A percentile compares a stretch with the other conserved stretches of the same genome.
Conservation (phyloP, 2,329 filamentous ascomycete genomes). For the Exophiala dermatitidis region DNA sequence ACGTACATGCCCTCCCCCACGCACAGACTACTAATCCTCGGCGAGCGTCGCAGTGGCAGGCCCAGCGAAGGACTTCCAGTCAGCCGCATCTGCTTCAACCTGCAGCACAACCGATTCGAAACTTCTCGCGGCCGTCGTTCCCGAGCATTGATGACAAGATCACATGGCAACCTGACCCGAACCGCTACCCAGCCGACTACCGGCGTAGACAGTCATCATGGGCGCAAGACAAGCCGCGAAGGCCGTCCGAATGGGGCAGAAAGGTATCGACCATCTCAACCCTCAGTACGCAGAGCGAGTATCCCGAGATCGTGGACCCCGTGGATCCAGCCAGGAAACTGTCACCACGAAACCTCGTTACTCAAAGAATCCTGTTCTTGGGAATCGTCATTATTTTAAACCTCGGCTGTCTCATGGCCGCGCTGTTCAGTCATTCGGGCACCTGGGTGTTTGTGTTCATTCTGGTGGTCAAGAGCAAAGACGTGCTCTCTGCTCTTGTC, state of each 20-base stretch:
- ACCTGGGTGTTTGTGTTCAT: constrained; percentile 7
- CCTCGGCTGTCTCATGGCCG: constrained; percentile 1
- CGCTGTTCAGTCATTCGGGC: not conserved
- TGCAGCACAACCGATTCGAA: not conserved
- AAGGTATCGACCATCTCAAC: not conserved
- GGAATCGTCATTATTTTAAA: not conserved
- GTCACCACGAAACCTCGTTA: not conserved
- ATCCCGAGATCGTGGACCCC: constrained; percentile 1
- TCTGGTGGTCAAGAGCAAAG: constrained; percentile 15
- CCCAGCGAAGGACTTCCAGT: not conserved
- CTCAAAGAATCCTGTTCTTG: not conserved
- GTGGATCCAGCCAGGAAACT: constrained; percentile 3
- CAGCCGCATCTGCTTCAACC: not conserved
- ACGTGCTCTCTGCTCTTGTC: constrained; percentile 7
- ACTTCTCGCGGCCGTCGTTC: not conserved
- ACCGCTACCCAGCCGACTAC: not conserved
- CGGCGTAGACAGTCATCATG: not conserved
- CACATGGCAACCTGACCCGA: constrained; percentile 1
- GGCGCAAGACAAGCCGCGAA: not conserved
- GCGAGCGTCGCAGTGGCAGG: not conserved
- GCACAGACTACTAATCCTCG: not conserved
- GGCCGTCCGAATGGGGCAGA: not conserved
- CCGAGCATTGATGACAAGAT: not conserved
- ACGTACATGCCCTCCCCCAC: not conserved
- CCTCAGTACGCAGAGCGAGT: not conserved